phyloP scores from a whole-genome alignment of 1,284 basidiomycete genomes.

The Pseudozyma tsukubaensis region DNA sequence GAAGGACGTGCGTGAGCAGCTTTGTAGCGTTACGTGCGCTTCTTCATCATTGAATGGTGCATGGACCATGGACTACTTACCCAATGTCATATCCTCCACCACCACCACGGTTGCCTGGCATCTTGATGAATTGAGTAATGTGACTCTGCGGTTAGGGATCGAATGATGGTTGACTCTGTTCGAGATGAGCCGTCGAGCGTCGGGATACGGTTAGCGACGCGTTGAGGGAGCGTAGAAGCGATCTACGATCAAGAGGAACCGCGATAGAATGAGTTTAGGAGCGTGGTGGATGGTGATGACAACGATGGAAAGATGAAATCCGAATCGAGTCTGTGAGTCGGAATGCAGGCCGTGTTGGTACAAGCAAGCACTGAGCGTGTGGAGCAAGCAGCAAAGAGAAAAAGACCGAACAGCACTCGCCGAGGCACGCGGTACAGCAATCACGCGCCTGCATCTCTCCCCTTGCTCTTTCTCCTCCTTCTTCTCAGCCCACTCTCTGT shows the following conservation, averaged over 20 bases:
- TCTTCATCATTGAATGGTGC: no score
- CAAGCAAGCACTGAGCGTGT: no score
- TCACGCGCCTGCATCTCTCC: no score
- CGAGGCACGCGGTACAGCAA: no score
- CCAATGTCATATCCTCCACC: constrained; percentile 53
- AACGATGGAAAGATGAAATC: background rate
- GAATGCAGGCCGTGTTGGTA: no score
- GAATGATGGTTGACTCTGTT: background rate
- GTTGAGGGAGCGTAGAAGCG: background rate
- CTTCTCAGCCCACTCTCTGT: no score
- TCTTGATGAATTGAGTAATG: constrained; percentile 9
- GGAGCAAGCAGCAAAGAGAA: no score
- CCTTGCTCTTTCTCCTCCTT: no score
- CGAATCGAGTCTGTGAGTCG: background rate
- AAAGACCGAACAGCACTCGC: no score
- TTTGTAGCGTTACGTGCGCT: background rate
- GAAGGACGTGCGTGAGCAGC: background rate
- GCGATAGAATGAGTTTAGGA: background rate
- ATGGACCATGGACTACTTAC: constrained; percentile 25
- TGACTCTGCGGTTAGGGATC: no score
- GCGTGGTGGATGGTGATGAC: no score
- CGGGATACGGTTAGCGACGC: background rate
- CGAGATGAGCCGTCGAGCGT: no score
- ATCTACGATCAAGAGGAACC: background rate
- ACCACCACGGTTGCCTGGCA: constrained; percentile 51